Conservation (phyloP, 805 yeast species). For the Saccharomycopsis malanga region DNA sequence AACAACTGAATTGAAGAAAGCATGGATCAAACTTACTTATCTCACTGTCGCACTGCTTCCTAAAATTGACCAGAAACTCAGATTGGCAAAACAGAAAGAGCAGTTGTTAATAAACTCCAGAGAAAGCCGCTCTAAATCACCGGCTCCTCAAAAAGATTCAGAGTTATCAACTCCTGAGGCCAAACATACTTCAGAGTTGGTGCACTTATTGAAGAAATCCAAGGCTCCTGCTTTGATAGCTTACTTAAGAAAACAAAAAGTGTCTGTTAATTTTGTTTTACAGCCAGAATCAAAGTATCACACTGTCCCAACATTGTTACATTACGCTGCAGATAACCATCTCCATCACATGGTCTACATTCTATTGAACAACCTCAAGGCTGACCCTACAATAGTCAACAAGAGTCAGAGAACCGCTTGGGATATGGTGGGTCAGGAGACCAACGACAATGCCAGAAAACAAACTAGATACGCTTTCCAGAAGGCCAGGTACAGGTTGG, state of each 20-base stretch:
- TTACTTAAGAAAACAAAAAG: conserved; percentile 50
- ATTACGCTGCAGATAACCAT: conserved; percentile 67
- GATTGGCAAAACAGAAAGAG: conserved; percentile 24
- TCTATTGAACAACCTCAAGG: conserved; percentile 55
- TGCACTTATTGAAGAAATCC: conserved; percentile 57
- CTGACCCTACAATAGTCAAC: conserved; percentile 59
- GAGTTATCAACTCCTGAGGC: conserved; percentile 34
- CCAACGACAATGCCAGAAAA: background rate
- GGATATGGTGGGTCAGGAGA: conserved; percentile 42
- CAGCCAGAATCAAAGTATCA: conserved; percentile 47
- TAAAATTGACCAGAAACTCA: conserved; percentile 32
- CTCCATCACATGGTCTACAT: conserved; percentile 56
- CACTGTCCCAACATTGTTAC: conserved; percentile 66
- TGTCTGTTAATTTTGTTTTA: conserved; percentile 31
- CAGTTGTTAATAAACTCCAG: conserved; percentile 29
- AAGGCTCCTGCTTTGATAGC: conserved; percentile 67
- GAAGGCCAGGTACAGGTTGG: conserved; percentile 56
- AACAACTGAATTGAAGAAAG: conserved; percentile 64
- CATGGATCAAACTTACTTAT: conserved; percentile 75
- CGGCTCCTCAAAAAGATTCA: conserved; percentile 20
- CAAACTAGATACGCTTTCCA: conserved; percentile 46
- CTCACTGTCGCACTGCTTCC: conserved; percentile 52
- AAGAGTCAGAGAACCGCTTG: conserved; percentile 55
- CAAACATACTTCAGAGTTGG: conserved; percentile 49
- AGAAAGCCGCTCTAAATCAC: conserved; percentile 25